Evolutionary conservation across 768 basidiomycete genomes (phyloP), one percentile per base, ranked within the genome.

Genomic region (Calvatia gigantea): DNA sequence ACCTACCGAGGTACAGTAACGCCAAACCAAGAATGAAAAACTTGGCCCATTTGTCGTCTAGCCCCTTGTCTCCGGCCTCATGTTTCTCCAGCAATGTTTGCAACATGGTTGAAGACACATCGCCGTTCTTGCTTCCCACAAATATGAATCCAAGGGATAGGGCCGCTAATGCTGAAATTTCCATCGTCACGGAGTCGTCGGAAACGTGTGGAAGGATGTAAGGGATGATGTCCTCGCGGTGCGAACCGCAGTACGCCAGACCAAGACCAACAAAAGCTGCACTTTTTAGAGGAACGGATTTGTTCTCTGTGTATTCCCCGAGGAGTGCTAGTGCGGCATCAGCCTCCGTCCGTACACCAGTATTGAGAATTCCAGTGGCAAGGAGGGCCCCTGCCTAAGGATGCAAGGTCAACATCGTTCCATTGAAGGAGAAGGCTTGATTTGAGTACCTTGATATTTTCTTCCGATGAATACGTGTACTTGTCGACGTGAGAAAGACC

Each of bases 401-500:
- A 33, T 28, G 32, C 17, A 33, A 31, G 47, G 17, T 2, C 9
- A 35, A 12, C 21, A 21, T 52, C 1, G n/a, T 25, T 8, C 32
- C 17, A n/a, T n/a, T n/a, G 43, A n/a, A 5, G 9, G 29, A 6
- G 29, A 28, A 17, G 21, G 27, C 49, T 35, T 33, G 21, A 3
- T 21, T 9, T 17, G 50, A 38, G 37, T 58, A 82, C 87, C 77
- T 98, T 98, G 79, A 98, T 98, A 69, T 94, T 80, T 68, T 99
- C 97, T 62, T 99, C 97, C 1, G 90, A 73, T 0, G 93, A 94
- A 67, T 98, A 98, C 21, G 95, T 92, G 74, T 98, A 98, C 70
- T 93, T 97, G 76, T 99, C 97, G 61, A 98, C 87, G 61, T 96
- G 93, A 65, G 85, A 87, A 37, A 98, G 78, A 63, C 97, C 97